These are phyloP conservation scores for Elsinoe necatrix DNA, from an alignment of 2,329 filamentous ascomycete species.

Conservation along the genomic window DNA sequence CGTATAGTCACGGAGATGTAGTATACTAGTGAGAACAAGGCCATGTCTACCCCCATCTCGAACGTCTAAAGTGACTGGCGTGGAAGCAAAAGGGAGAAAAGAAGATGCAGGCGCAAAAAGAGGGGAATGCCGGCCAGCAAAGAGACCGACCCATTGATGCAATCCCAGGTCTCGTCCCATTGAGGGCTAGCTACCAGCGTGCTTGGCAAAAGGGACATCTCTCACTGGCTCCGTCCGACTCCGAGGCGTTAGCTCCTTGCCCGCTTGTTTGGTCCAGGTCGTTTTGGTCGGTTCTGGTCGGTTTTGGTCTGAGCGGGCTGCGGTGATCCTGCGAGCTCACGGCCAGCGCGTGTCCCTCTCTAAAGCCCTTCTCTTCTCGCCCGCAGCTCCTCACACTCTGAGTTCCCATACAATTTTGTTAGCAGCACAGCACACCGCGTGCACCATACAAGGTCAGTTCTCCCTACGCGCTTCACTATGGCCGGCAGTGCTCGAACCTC, in stretches of 20 bases:
- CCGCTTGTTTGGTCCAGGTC: background rate
- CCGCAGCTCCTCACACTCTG: background rate
- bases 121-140: background rate
- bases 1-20: no score
- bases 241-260: background rate
- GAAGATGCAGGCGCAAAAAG: background rate
- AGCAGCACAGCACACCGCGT: background rate
- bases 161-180: background rate
- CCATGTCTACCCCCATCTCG: no score
- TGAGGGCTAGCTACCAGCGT: background rate
- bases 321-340: background rate
- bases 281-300: background rate
- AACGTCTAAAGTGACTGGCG: no score
- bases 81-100: background rate
- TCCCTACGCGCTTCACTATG: background rate
- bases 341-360: background rate
- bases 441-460: background rate
- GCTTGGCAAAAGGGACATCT: background rate
- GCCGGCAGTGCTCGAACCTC: background rate
- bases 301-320: background rate
- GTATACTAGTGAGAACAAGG: no score
- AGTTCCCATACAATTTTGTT: slow-evolving; percentile 16
- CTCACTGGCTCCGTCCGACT: no score
- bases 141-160: background rate
- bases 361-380: background rate